phyloP scores from a whole-genome alignment of 2,329 filamentous ascomycete genomes.

The Arthrobotrys entomopaga region DNA sequence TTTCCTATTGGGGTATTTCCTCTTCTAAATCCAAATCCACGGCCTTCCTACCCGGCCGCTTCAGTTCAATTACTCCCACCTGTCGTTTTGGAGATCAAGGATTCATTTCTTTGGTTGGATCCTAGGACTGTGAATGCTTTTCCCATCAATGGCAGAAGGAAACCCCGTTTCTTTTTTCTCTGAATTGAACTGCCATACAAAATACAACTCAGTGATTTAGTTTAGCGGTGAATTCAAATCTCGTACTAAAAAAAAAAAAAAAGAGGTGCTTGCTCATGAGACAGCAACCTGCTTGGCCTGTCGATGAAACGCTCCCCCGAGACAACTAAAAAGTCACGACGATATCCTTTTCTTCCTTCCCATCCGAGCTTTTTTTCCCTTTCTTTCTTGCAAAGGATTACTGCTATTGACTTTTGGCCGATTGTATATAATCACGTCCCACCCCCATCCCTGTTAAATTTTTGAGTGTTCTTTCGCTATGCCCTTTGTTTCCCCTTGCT shows the following conservation, averaged over 20 bases:
- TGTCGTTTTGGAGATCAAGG: constrained; percentile 16
- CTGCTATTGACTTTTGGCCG: constrained; percentile 3
- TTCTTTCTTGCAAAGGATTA: constrained; percentile 18
- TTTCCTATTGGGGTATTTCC: constrained; percentile 94
- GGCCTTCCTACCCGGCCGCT: not conserved
- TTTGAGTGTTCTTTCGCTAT: not conserved
- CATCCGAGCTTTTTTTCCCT: not conserved
- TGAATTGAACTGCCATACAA: too few species aligned
- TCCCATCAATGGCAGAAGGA: not conserved
- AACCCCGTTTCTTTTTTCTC: not conserved
- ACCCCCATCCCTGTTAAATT: too few species aligned
- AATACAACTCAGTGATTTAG: not conserved
- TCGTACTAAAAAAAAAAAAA: not conserved
- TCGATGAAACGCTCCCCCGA: not conserved
- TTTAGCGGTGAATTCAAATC: constrained; percentile 7
- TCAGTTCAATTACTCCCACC: constrained; percentile 22
- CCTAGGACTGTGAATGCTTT: not conserved
- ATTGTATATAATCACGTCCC: constrained; percentile 44
- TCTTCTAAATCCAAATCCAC: constrained; percentile 78
- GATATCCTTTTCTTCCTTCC: constrained; percentile 13
- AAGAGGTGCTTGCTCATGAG: not conserved
- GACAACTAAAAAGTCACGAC: not conserved
- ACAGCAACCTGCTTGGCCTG: not conserved
- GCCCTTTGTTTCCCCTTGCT: not conserved
- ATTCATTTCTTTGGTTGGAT: constrained; percentile 9